These are phyloP conservation scores for Dryas drummondii DNA, from an alignment of 306 rosid genomes.

Conservation along the genomic window DNA sequence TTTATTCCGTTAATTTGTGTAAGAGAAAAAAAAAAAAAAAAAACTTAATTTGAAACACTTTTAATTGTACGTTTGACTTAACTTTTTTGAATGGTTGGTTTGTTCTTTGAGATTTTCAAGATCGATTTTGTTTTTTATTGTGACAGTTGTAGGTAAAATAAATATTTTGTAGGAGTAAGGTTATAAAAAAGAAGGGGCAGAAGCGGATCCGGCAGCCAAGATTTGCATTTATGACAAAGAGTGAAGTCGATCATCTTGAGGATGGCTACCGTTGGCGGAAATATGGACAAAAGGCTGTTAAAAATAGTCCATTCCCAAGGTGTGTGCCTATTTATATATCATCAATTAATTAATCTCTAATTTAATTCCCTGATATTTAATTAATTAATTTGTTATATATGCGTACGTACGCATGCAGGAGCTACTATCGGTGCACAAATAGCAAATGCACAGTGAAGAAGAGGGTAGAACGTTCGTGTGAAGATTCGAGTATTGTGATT, in stretches of 20 bases:
- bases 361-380: too few species aligned
- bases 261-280: conserved; percentile 99
- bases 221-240: conserved; percentile 93
- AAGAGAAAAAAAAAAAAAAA: too few species aligned
- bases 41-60: too few species aligned
- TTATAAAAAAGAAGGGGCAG: conserved; percentile 77
- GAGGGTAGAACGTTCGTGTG: conserved; percentile 89
- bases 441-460: conserved; percentile 97
- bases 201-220: conserved; percentile 87
- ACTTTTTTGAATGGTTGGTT: background rate
- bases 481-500: conserved; percentile 74
- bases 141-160: conserved; percentile 40
- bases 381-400: too few species aligned
- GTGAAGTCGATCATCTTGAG: conserved; percentile 94
- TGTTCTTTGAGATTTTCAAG: conserved; percentile 18
- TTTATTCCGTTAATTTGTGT: too few species aligned
- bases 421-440: conserved; percentile 98
- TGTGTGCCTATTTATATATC: conserved; percentile 18
- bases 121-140: conserved; percentile 22
- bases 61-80: too few species aligned
- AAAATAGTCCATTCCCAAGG: conserved; percentile 96
- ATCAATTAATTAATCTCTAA: too few species aligned
- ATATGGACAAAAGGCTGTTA: conserved; percentile 98
- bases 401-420: conserved; percentile 40
- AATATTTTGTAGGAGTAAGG: conserved; percentile 64